Conservation (phyloP, 257 asterid genomes). For the Solanum pimpinellifolium region DNA sequence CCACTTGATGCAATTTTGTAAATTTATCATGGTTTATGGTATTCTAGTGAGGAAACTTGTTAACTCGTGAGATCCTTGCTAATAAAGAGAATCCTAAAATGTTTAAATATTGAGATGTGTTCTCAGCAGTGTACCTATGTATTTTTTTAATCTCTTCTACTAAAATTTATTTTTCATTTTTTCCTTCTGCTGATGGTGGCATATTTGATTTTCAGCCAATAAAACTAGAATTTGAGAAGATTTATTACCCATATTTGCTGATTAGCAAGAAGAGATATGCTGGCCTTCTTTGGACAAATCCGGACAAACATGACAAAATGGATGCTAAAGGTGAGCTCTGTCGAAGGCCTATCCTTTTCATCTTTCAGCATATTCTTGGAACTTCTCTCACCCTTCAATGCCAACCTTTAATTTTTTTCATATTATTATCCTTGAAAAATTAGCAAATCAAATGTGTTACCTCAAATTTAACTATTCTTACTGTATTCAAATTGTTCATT, state of each 20-base stretch:
- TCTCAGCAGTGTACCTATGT: not conserved
- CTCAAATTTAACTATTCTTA: not conserved
- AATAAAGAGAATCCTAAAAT: not conserved
- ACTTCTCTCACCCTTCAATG: not conserved
- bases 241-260: conserved; percentile 80
- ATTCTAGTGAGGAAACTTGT: not conserved
- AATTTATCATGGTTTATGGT: not conserved
- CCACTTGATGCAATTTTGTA: not conserved
- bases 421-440: not conserved
- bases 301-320: conserved; percentile 89
- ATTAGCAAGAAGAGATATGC: conserved; percentile 99
- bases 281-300: conserved; percentile 97
- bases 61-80: not conserved
- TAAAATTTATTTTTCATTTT: not conserved
- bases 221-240: conserved; percentile 95
- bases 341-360: conserved; percentile 8
- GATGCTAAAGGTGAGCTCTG: conserved; percentile 77
- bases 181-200: conserved; percentile 1
- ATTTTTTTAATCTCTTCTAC: not conserved
- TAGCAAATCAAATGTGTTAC: not conserved
- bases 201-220: conserved; percentile 55
- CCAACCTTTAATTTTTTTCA: not conserved
- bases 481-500: not conserved
- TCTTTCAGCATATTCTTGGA: not conserved
- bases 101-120: not conserved